Conservation (phyloP, 495 filamentous ascomycete genomes). For the Xylaria palmicola region DNA sequence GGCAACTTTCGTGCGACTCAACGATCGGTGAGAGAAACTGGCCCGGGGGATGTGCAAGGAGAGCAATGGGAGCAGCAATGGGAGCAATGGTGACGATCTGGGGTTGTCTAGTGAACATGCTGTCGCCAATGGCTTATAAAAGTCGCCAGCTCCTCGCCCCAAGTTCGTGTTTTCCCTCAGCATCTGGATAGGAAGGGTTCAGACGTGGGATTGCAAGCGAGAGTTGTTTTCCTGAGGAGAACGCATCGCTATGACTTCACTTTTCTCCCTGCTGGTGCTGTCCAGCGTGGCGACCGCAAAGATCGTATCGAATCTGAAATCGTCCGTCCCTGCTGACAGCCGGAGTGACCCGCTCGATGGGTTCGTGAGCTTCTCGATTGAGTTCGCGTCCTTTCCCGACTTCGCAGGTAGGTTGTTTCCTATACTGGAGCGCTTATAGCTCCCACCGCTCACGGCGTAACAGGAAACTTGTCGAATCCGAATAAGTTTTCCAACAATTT, state of each 20-base stretch:
- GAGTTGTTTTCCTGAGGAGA: neutral
- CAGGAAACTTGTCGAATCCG: conserved; percentile 49
- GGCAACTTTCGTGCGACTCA: conserved; percentile 17
- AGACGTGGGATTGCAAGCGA: neutral
- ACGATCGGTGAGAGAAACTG: too few species aligned
- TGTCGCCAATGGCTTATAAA: neutral
- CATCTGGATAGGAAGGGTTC: neutral
- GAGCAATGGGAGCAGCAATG: too few species aligned
- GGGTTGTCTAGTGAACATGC: neutral
- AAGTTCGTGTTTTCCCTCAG: neutral
- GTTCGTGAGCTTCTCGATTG: conserved; percentile 61
- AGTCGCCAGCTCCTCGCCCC: neutral
- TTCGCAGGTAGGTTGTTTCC: conserved; percentile 48
- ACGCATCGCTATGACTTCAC: conserved; percentile 12
- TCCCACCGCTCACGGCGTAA: neutral
- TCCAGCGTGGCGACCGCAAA: conserved; percentile 20
- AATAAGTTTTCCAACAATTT: conserved; percentile 60
- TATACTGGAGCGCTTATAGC: neutral
- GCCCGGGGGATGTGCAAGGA: too few species aligned
- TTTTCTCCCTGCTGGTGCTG: conserved; percentile 18
- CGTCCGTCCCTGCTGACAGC: neutral
- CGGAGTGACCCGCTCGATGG: conserved; percentile 42
- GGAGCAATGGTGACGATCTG: too few species aligned
- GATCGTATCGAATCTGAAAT: neutral
- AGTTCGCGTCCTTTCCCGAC: conserved; percentile 62